Conservation (phyloP, 169 alveolate genomes). For the Besnoitia besnoiti region DNA sequence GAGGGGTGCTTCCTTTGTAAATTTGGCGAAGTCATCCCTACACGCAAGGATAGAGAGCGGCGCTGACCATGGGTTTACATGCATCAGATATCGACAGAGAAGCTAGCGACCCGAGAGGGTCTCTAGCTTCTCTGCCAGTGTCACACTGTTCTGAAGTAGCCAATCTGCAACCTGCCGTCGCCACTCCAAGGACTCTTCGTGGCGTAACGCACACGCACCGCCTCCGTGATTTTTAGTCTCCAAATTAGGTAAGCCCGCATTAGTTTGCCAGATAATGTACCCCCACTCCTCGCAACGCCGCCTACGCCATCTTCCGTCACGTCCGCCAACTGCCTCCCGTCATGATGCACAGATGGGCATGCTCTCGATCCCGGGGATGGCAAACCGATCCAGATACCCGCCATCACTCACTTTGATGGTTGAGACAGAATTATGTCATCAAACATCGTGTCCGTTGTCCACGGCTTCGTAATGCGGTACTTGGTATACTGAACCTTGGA, state of each 20-base stretch:
- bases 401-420: slow-evolving; percentile 78
- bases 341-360: not conserved
- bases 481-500: slow-evolving; percentile 81
- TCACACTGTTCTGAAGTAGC: no score
- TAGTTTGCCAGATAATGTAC: no score
- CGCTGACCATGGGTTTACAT: not conserved
- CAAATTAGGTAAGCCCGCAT: no score
- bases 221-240: not conserved
- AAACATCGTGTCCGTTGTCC: slow-evolving; percentile 83
- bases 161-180: not conserved
- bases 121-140: no score
- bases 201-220: not conserved
- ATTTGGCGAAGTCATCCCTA: slow-evolving; percentile 80
- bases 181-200: not conserved
- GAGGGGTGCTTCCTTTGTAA: slow-evolving; percentile 85
- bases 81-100: not conserved
- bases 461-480: slow-evolving; percentile 85
- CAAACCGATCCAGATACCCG: not conserved
- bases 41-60: not conserved
- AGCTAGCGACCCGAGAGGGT: no score
- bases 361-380: not conserved
- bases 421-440: slow-evolving; percentile 85
- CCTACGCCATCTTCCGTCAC: not conserved
- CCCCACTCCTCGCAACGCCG: not conserved
- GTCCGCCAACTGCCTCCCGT: not conserved